Base-by-base conservation (phyloP, 2,329 filamentous ascomycete genomes). In the Cytospora paraplurivora region DNA sequence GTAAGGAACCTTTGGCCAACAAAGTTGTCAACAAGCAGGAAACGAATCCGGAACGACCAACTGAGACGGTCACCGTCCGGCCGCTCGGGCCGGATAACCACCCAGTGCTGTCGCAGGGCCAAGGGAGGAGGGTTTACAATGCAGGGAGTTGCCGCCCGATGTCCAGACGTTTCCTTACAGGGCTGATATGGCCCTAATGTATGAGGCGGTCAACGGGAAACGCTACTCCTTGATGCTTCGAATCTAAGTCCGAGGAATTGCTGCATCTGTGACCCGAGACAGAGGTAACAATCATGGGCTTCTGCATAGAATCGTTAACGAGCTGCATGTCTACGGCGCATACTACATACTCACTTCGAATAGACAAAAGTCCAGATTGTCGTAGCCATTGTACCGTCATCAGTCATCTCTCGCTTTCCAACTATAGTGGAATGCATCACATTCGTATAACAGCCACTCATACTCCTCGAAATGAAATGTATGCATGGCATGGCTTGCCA, bases 261-360 rank as follows among this genome's bases (percentile, higher is more conserved):
- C 11, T 47, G 44, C 44, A 47, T 47, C 44, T 47, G 8, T 47
- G 44, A 47, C 44, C 44, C 44, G 44, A 47, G n/a, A 47, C 44
- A 47, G 11, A 47, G n/a, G 44, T 47, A 47, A 21, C 27, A 27
- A 27, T 27, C 27, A 4, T 27, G 27, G 27, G 27, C 27, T 27
- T 27, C 27, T 27, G 27, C 27, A 27, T 27, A 4, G 27, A 4
- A 4, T 27, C 27, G 27, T 27, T 27, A 27, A 27, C 27, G 27
- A 47, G 44, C 44, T 47, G 44, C 44, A 47, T n/a, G 44, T 21
- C n/a, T 47, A 10, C 44, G 44, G 44, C 44, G n/a, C 10, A 12
- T 10, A n/a, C 17, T 47, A 19, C 17, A 44, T 19, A n/a, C 41
- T 44, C 41, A 47, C 44, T 47, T 8, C n/a, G n/a, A 10, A 10